Evolutionary conservation across 2,329 filamentous ascomycete species (phyloP), one percentile per base, ranked within the genome.

Genomic region (Trichoderma endophyticum): DNA sequence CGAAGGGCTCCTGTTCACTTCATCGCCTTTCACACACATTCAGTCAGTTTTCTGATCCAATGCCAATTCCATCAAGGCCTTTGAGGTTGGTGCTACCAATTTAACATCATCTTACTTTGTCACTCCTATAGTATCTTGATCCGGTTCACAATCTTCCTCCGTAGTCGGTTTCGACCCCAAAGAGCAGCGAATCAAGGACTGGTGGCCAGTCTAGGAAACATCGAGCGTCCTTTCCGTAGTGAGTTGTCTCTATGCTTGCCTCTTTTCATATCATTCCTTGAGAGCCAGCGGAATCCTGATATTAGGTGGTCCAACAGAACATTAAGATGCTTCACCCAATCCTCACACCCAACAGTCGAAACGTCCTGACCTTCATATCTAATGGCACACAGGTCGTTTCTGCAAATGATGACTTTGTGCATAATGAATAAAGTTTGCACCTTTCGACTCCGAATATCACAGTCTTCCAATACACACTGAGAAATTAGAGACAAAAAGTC

Each of bases 341-440:
- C 2, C 43, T 21, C 4, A 0, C 4, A n/a, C n/a, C 3, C 1
- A 1, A 21, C 4, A 21, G 1, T 12, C n/a, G n/a, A 48, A 0
- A 21, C 9, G 43, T 21, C 8, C 21, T 48, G 8, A 9, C 6
- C 28, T 30, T 30, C 28, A 30, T 30, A 30, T 30, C 28, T 30
- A 30, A 39, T 39, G 14, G 5, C 14, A 39, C 14, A 4, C 4
- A 39, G 36, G 5, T 39, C 36, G 14, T 39, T 18, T 2, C 15
- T 39, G 1, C 14, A 3, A 18, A 4, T 39, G 18, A 43, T 48
- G 18, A 2, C 1, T 3, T n/a, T 9, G 15, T 43, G 7, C 18
- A 43, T 43, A 0, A 9, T 9, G 18, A 48, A 48, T 48, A n/a
- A 1, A n/a, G 7, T n/a, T 48, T n/a, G 6, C 6, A 39, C 18